Evolutionary conservation across 805 yeast species (phyloP).

Genomic region (Ogataea haglerorum): DNA sequence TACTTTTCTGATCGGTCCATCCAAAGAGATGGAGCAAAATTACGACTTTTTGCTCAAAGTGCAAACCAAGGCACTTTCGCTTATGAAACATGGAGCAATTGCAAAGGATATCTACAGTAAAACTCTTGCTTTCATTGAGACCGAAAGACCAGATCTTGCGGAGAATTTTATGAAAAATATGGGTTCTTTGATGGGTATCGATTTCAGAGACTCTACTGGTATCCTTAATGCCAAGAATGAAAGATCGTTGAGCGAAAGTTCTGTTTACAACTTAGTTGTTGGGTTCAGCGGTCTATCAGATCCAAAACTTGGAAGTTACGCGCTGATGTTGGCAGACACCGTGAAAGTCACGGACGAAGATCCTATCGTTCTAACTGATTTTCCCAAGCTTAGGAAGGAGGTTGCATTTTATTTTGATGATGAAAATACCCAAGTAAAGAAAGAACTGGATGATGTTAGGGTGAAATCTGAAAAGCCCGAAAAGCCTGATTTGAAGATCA

Average conservation of each 20-base stretch:
- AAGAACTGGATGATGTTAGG: constrained; percentile 28
- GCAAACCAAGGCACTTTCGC: constrained; percentile 59
- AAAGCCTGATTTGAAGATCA: constrained; percentile 21
- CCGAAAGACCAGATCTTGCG: constrained; percentile 63
- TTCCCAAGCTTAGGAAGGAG: constrained; percentile 67
- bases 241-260: constrained; percentile 63
- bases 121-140: constrained; percentile 55
- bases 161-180: constrained; percentile 67
- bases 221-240: constrained; percentile 72
- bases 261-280: constrained; percentile 69
- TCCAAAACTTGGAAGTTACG: constrained; percentile 56
- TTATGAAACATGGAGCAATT: constrained; percentile 63
- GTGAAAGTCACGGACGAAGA: constrained; percentile 61
- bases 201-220: constrained; percentile 76
- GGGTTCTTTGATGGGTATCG: constrained; percentile 89
- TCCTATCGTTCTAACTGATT: constrained; percentile 67
- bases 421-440: constrained; percentile 44
- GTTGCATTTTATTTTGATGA: constrained; percentile 81
- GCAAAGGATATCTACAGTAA: constrained; percentile 68
- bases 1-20: constrained; percentile 86
- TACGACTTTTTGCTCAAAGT: constrained; percentile 72
- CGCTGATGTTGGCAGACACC: constrained; percentile 78
- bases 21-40: constrained; percentile 70
- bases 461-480: constrained; percentile 12
- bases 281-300: constrained; percentile 68